A percentile compares a stretch with the other conserved stretches of the same genome.
Conservation (phyloP, 2,329 filamentous ascomycete species). For the Ophiosphaerella narmari region DNA sequence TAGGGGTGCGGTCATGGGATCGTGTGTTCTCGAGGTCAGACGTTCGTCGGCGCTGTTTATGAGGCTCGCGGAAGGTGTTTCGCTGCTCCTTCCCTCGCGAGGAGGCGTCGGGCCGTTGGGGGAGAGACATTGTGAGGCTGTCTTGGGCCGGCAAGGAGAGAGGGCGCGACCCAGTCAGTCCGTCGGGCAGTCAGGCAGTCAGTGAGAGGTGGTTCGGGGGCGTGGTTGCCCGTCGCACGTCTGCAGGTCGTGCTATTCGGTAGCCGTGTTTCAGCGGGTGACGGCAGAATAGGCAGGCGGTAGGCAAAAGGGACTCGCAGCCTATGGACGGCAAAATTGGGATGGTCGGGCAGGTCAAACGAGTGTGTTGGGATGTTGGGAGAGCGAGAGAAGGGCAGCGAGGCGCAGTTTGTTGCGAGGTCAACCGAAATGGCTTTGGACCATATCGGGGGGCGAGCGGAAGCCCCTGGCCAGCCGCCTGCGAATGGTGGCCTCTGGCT, state of each 20-base stretch:
- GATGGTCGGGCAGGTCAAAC: slow-evolving; percentile 19
- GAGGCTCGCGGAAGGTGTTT: slow-evolving; percentile 68
- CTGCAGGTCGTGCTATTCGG: slow-evolving; percentile 2
- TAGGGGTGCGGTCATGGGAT: slow-evolving; percentile 44
- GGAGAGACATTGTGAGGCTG: slow-evolving; percentile 51
- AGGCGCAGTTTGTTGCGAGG: slow-evolving; percentile 28
- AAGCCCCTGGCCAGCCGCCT: slow-evolving; percentile 11
- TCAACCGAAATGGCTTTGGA: slow-evolving; percentile 17
- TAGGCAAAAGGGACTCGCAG: slow-evolving; percentile 13
- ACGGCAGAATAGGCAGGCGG: slow-evolving; percentile 14
- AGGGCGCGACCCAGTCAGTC: background rate
- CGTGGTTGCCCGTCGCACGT: background rate
- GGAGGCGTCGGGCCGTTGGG: slow-evolving; percentile 66
- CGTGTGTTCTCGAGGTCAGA: slow-evolving; percentile 72
- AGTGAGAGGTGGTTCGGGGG: too few relatives aligned
- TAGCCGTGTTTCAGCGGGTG: slow-evolving; percentile 31
- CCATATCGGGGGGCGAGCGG: background rate
- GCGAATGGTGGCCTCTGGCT: slow-evolving; percentile 8
- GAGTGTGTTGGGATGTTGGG: slow-evolving; percentile 17
- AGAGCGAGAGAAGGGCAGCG: slow-evolving; percentile 5
- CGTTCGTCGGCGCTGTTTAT: slow-evolving; percentile 59
- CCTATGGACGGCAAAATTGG: slow-evolving; percentile 6
- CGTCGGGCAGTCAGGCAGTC: too few relatives aligned
- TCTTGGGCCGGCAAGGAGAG: slow-evolving; percentile 13
- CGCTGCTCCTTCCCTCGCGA: slow-evolving; percentile 55